phyloP scores from a whole-genome alignment of 108 stramenopile species.

The Skeletonema costatum region DNA sequence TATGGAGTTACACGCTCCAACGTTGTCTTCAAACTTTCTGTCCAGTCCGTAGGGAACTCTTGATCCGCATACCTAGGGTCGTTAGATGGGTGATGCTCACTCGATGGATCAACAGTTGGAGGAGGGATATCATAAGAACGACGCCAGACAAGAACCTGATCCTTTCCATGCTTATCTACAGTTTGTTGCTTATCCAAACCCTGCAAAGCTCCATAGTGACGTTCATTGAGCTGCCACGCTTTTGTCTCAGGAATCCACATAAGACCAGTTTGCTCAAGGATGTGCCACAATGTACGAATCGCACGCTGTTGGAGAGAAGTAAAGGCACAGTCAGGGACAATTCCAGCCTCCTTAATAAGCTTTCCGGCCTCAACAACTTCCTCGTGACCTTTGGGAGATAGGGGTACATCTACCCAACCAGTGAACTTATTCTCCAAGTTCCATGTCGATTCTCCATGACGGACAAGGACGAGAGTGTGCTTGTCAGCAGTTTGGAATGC shows the following conservation, averaged over 20 bases:
- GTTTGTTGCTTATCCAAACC: constrained; percentile 98
- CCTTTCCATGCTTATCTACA: constrained; percentile 95
- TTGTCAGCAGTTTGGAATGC: constrained; percentile 60
- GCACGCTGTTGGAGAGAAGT: constrained; percentile 96
- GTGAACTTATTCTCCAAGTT: constrained; percentile 88
- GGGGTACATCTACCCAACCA: constrained; percentile 95
- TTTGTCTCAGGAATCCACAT: constrained; percentile 91
- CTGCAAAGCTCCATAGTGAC: constrained; percentile 90
- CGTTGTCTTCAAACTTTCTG: constrained; percentile 92
- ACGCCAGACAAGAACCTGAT: constrained; percentile 95
- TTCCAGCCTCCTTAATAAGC: constrained; percentile 78
- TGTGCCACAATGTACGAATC: constrained; percentile 86
- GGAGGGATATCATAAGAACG: constrained; percentile 96
- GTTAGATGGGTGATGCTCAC: constrained; percentile 86
- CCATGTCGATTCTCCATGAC: constrained; percentile 98
- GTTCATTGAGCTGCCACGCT: constrained; percentile 94
- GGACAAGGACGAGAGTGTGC: constrained; percentile 82
- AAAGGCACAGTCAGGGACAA: constrained; percentile 89
- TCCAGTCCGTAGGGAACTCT: constrained; percentile 62
- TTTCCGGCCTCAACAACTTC: constrained; percentile 89
- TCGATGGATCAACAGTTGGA: constrained; percentile 73
- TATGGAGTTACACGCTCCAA: constrained; percentile 92
- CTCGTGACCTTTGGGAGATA: constrained; percentile 89
- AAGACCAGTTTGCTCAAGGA: constrained; percentile 79
- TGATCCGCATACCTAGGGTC: constrained; percentile 90